These are phyloP conservation scores for Phytophthora melonis DNA, from an alignment of 352 stramenopile species.

Conservation along the genomic window DNA sequence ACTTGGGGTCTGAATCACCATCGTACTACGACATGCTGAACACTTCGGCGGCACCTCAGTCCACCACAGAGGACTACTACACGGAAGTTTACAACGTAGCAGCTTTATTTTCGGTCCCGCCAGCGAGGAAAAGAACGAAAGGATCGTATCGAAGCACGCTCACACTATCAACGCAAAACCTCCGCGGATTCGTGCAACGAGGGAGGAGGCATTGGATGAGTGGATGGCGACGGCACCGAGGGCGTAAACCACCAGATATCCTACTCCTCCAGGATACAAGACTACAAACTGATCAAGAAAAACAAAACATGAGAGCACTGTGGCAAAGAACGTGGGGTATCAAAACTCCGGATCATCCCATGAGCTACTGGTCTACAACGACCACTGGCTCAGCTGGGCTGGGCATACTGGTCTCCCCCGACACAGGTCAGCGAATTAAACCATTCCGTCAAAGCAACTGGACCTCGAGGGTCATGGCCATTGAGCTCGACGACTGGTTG, in stretches of 20 bases:
- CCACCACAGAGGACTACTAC: not conserved
- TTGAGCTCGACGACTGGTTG: conserved; percentile 1
- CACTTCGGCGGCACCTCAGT: not conserved
- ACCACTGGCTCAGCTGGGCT: not conserved
- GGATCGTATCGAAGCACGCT: not conserved
- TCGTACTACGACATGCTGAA: not conserved
- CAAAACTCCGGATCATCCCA: not conserved
- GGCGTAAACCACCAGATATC: not conserved
- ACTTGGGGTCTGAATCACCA: not conserved
- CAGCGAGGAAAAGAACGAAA: not conserved
- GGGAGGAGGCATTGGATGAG: not conserved
- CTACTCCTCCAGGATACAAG: not conserved
- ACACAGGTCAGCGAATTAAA: not conserved
- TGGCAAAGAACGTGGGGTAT: not conserved
- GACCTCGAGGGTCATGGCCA: conserved; percentile 1
- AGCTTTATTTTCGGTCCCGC: not conserved
- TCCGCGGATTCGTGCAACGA: not conserved
- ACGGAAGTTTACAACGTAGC: not conserved
- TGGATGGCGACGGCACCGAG: not conserved
- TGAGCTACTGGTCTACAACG: not conserved
- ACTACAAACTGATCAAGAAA: not conserved
- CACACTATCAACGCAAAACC: not conserved
- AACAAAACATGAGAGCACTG: not conserved
- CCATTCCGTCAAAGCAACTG: not conserved
- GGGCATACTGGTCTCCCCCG: not conserved